phyloP scores from a whole-genome alignment of 371 early-diverging fungal genomes.

The Apophysomyces trapeziformis region DNA sequence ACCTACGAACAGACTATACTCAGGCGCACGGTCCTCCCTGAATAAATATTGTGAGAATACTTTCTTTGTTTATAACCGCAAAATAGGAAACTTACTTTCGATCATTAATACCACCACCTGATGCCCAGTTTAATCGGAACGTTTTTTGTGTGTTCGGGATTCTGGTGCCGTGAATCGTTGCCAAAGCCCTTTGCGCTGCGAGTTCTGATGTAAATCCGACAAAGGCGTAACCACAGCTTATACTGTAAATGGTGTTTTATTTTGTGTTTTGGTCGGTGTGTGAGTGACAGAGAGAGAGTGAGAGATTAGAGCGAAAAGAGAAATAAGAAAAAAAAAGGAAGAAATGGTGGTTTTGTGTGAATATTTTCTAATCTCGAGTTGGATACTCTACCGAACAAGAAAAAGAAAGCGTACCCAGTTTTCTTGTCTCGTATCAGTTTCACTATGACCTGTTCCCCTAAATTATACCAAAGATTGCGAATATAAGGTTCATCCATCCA shows the following conservation, averaged over 20 bases:
- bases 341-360: neutral
- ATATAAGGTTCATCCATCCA: slow-evolving; percentile 85
- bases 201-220: slow-evolving; percentile 66
- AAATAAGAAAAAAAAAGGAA: neutral
- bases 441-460: slow-evolving; percentile 62
- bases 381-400: neutral
- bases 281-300: too few species aligned
- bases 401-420: slow-evolving; percentile 9
- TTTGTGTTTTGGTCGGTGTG: neutral
- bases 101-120: slow-evolving; percentile 67
- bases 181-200: slow-evolving; percentile 69
- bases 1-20: slow-evolving; percentile 88
- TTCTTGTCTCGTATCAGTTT: slow-evolving; percentile 10
- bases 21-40: slow-evolving; percentile 66
- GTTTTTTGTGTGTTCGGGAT: slow-evolving; percentile 79
- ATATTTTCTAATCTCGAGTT: slow-evolving; percentile 3
- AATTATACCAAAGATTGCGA: slow-evolving; percentile 62
- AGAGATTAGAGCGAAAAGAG: too few species aligned
- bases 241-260: slow-evolving; percentile 29
- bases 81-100: slow-evolving; percentile 34
- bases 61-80: too few species aligned
- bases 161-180: slow-evolving; percentile 73
- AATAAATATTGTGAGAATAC: neutral
- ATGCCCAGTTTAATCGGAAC: slow-evolving; percentile 94
- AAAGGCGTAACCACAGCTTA: slow-evolving; percentile 79